Base-by-base conservation (phyloP, 352 stramenopile genomes). In the Phytophthora chlamydospora region DNA sequence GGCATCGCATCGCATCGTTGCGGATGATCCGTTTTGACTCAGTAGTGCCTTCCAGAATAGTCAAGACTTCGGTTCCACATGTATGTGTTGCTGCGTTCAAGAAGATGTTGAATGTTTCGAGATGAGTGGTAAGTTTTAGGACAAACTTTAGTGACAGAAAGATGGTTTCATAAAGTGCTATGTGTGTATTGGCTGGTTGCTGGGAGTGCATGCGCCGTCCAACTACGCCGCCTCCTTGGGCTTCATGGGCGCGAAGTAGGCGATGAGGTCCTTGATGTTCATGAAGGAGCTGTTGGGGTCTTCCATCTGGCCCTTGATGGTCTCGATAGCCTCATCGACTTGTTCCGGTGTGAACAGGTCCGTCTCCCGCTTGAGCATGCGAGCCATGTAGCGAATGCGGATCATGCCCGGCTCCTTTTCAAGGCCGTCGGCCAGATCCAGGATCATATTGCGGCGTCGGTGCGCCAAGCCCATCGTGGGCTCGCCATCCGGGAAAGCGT, bases 401-500 rank as follows among this genome's bases (percentile, higher is more conserved):
- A 91, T 50, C 42, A 71, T 65, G 6, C 72, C 78, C 4, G 58
- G 69, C 21, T 88, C 78, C 51, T 85, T 80, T 50, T 91, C 78
- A 39, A 90, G 78, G 0, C 73, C 82, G 29, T 89, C 68, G 0
- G 72, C 60, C 2, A 91, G 55, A 45, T 83, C 69, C n/a, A 78
- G 60, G 14, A 91, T 74, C 51, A 74, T 75, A 44, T 89, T 89
- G 39, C 76, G 69, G 40, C 72, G 82, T 62, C 80, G 50, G 21
- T 91, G 78, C 1, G 68, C 47, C 11, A 76, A 60, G 1, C 62
- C 73, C 54, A 73, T 76, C 1, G 75, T 81, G 10, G 83, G 64
- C n/a, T 86, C 77, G n/a, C 83, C 76, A 12, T 80, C 75, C 1
- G 70, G 76, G 47, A 82, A 88, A 38, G 76, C 75, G 54, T 89